Base-by-base conservation (phyloP, 179 eudicot genomes). In the Beta corolliflora region DNA sequence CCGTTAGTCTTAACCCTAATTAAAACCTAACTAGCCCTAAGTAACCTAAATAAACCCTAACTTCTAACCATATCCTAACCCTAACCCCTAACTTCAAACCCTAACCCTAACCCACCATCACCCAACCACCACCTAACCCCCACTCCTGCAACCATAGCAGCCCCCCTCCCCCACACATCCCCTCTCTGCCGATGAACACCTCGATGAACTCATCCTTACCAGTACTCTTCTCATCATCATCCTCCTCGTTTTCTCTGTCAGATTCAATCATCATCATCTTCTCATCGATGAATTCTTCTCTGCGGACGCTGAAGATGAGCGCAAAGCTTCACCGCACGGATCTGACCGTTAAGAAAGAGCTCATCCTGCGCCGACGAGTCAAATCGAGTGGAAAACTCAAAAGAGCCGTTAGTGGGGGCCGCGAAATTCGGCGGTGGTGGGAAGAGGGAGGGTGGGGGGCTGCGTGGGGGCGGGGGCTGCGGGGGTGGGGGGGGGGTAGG, bases 281-380 rank as follows among this genome's bases (percentile, higher is more conserved):
- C 41, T 58, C 68, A 86, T 44, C 11, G 92, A 91, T 14, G 88
- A 87, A 15, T 87, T 86, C 11, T 58, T 25, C 29, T 71, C 71
- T 88, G 93, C 1, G 92, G 91, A 12, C 89, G 77, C 58, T 83
- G 88, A 0, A 91, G 88, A 81, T 91, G 97, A 41, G 93, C 80
- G 12, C 90, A 90, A 71, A 92, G 91, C 85, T 91, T 90, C 97
- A 92, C 87, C 41, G 98, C 97, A 29, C 94, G 94, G 92, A 93
- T 93, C 94, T 93, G 90, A 12, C 98, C 98, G 86, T 93, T 93
- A 60, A 89, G 88, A 81, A 93, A 93, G 50, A 94, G 86, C 87
- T 94, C 97, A 46, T 87, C 89, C 66, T 71, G 56, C 16, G 86
- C 71, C 23, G 88, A 83, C 12, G 88, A 80, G 53, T 84, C 91